Base-by-base conservation (phyloP, 768 basidiomycete genomes). In the Boletus fagicola region DNA sequence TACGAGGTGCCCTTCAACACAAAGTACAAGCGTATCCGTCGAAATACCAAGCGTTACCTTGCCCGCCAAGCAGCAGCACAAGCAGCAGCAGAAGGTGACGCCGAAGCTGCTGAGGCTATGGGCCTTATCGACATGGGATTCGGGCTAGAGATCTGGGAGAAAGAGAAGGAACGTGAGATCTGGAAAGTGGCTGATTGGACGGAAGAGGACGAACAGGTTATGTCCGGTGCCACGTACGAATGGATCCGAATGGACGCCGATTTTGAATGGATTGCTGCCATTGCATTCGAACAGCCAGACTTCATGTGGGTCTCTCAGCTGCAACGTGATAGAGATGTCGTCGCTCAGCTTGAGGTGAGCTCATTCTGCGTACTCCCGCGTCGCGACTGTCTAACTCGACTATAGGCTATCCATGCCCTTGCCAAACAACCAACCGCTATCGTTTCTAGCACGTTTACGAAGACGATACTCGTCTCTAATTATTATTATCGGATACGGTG, bases 191-290 rank as follows among this genome's bases (percentile, higher is more conserved):
- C 90, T 7, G 95, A 98, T 70, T 98, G 97, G 97, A 92, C 90
- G 5, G 95, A 97, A 66, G 94, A 97, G 63, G 94, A 98, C 58
- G 95, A 97, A 68, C 86, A 88, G 58, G 79, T 82, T 43, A 96
- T 98, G 92, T 87, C 89, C 39, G 92, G 92, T 18, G 95, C 96
- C 60, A 96, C 94, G 4, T 99, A 98, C 73, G 97, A 99, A 74
- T 99, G 96, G 96, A 98, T 99, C 57, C 80, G 97, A 60, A 92
- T 98, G 81, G 97, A 99, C 68, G 94, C 97, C 16, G 97, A 99
- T 70, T 95, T 97, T 71, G 97, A 99, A 75, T 99, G 97, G 97
- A 90, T 98, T 53, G 90, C 92, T n/a, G 82, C 81, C 39, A 83
- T 98, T 59, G 86, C 85, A 60, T 98, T 96, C 61, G 90, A 95